Evolutionary conservation across 2,329 filamentous ascomycete genomes (phyloP).

Genomic region (Gremmenia infestans): DNA sequence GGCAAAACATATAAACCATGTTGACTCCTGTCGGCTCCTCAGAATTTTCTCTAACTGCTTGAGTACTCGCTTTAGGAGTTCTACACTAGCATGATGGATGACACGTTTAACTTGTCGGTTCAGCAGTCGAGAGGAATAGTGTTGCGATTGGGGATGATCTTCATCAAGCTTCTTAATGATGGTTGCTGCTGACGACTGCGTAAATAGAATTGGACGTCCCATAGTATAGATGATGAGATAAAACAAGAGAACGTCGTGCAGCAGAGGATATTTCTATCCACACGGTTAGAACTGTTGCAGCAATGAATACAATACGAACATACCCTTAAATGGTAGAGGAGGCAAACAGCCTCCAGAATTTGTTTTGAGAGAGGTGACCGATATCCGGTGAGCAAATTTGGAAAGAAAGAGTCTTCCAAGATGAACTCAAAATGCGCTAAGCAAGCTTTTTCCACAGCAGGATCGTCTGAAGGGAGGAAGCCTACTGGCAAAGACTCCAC

Average conservation of each 20-base stretch:
- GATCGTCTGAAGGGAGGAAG: not conserved
- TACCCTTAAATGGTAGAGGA: slow-evolving; percentile 3
- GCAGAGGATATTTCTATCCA: slow-evolving; percentile 3
- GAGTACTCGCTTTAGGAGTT: slow-evolving; percentile 3
- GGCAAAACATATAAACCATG: slow-evolving; percentile 13
- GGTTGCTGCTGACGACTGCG: slow-evolving; percentile 4
- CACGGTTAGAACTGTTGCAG: not conserved
- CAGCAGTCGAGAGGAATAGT: slow-evolving; percentile 16
- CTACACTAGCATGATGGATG: slow-evolving; percentile 5
- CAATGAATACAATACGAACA: not conserved
- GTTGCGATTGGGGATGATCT: not conserved
- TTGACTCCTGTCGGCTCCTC: slow-evolving; percentile 4
- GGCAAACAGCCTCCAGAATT: not conserved
- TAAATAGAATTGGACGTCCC: slow-evolving; percentile 10
- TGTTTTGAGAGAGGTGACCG: not conserved
- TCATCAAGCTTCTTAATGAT: slow-evolving; percentile 3
- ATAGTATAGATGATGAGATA: slow-evolving; percentile 5
- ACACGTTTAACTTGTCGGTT: slow-evolving; percentile 16
- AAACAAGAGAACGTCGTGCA: slow-evolving; percentile 10
- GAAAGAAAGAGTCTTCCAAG: not conserved
- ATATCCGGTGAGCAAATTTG: not conserved
- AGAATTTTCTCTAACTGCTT: slow-evolving; percentile 14
- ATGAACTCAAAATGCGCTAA: slow-evolving; percentile 1
- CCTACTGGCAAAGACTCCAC: slow-evolving; percentile 19
- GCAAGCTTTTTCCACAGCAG: not conserved